Evolutionary conservation across 805 yeast species (phyloP), one percentile per base, ranked within the genome.

Genomic region (Saturnispora halmiae): DNA sequence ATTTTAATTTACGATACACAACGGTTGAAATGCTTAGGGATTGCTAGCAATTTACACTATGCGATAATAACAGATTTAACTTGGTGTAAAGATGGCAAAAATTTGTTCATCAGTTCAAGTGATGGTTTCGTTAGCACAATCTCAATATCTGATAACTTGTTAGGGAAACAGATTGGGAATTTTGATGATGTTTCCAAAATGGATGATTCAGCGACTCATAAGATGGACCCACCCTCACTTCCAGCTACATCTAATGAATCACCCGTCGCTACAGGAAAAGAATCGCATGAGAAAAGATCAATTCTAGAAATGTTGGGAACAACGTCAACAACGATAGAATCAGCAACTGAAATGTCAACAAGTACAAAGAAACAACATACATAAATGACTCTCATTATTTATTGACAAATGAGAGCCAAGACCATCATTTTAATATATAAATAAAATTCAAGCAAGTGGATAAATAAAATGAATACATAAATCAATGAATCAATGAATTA

Each of bases 121-220:
- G 98, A 92, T 58, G 97, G 97, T 15, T 90, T 87, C 57, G 82
- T 96, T 48, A 81, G 95, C 1, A 70, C 71, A 34, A 58, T 88
- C 1, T 59, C 65, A 6, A 72, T 86, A 36, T 71, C 71, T 4
- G 58, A 61, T 2, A 69, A 61, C 2, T 66, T 75, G 10, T 65
- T 85, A 26, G 95, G 95, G 1, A 65, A 58, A 24, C 14, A 36
- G 4, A 58, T 49, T n/a, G 51, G 65, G 26, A 49, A 51, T 2
- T 59, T 53, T 24, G 60, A 60, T 40, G 51, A 21, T 16, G 18
- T 11, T 32, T 10, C 6, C 11, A 20, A 15, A 29, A 19, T 3
- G 30, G 22, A 11, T 20, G 20, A 6, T 28, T 13, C 6, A 10
- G n/a, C 16, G 6, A 14, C 27, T 4, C 20, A 29, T 11, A 22